Percentiles rank a stretch among this genome's conserved stretches.
phyloP scores from a whole-genome alignment of 177 flowering plant species.

The Vitis hybrid region DNA sequence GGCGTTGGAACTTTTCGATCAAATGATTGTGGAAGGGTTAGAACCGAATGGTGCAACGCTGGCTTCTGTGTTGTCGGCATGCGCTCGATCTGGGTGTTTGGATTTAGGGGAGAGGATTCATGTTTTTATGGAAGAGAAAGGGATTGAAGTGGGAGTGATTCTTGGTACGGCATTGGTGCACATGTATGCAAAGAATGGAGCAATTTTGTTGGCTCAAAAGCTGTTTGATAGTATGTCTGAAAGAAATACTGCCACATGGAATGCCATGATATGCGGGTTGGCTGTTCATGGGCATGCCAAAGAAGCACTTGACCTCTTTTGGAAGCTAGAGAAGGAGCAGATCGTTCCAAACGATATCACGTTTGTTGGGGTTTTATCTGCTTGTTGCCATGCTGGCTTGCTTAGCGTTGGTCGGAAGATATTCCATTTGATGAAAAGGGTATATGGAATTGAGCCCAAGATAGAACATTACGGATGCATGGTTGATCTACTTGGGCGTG shows the following conservation, averaged over 20 bases:
- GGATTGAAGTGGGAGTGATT: constrained; percentile 44
- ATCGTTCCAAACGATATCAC: constrained; percentile 44
- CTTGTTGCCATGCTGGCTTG: constrained; percentile 65
- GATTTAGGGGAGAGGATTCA: constrained; percentile 50
- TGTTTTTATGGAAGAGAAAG: constrained; percentile 36
- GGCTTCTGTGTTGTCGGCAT: constrained; percentile 59
- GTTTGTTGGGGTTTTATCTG: constrained; percentile 61
- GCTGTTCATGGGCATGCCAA: constrained; percentile 56
- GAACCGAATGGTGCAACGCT: constrained; percentile 51
- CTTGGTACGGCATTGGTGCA: constrained; percentile 68
- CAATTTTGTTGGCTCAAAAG: constrained; percentile 30
- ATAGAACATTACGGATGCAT: constrained; percentile 65
- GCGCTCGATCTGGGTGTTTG: constrained; percentile 49
- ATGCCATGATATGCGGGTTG: constrained; percentile 66
- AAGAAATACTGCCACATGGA: constrained; percentile 59
- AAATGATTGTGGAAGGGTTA: constrained; percentile 44
- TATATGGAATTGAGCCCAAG: constrained; percentile 48
- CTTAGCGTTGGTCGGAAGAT: constrained; percentile 39
- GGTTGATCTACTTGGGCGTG: constrained; percentile 62
- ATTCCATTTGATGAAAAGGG: constrained; percentile 43
- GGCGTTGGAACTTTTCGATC: constrained; percentile 53
- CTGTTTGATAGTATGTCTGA: constrained; percentile 48
- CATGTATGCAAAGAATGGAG: constrained; percentile 73
- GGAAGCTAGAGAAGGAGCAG: constrained; percentile 27
- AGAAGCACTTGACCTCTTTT: constrained; percentile 37